Percentiles rank a stretch among this genome's conserved stretches.
These are phyloP conservation scores for Fusarium nodosum DNA, from an alignment of 2,329 filamentous ascomycete genomes.

Conservation along the genomic window DNA sequence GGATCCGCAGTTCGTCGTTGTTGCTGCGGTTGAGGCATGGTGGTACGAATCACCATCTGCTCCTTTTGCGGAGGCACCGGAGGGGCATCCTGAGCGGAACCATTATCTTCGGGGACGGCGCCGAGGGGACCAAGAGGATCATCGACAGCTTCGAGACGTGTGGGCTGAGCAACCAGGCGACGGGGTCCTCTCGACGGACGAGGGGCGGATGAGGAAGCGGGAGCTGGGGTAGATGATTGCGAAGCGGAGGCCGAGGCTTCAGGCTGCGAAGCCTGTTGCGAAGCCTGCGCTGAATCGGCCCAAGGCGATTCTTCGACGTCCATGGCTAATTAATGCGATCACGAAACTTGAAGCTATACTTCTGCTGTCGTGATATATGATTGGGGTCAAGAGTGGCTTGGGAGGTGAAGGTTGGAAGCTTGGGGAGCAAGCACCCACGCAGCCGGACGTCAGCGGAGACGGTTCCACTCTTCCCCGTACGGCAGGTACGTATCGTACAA, in stretches of 20 bases:
- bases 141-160: slow-evolving; percentile 81
- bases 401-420: slow-evolving; percentile 46
- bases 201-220: slow-evolving; percentile 53
- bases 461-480: slow-evolving; percentile 41
- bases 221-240: slow-evolving; percentile 49
- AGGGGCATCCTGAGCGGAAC: slow-evolving; percentile 64
- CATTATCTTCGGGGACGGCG: slow-evolving; percentile 67
- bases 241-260: slow-evolving; percentile 51
- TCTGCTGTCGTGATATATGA: slow-evolving; percentile 21
- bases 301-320: slow-evolving; percentile 68
- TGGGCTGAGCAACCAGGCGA: slow-evolving; percentile 79
- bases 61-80: slow-evolving; percentile 79
- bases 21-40: slow-evolving; percentile 62
- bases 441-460: slow-evolving; percentile 45
- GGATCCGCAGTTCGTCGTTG: slow-evolving; percentile 66
- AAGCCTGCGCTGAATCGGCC: slow-evolving; percentile 62
- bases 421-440: slow-evolving; percentile 34
- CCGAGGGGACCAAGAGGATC: slow-evolving; percentile 85
- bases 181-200: slow-evolving; percentile 66
- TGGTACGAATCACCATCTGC: slow-evolving; percentile 71
- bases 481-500: slow-evolving; percentile 35
- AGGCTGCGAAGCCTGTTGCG: slow-evolving; percentile 52
- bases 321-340: slow-evolving; percentile 53
- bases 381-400: slow-evolving; percentile 20
- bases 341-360: slow-evolving; percentile 17